phyloP scores from a whole-genome alignment of 805 yeast genomes.

The Metschnikowia anglica region DNA sequence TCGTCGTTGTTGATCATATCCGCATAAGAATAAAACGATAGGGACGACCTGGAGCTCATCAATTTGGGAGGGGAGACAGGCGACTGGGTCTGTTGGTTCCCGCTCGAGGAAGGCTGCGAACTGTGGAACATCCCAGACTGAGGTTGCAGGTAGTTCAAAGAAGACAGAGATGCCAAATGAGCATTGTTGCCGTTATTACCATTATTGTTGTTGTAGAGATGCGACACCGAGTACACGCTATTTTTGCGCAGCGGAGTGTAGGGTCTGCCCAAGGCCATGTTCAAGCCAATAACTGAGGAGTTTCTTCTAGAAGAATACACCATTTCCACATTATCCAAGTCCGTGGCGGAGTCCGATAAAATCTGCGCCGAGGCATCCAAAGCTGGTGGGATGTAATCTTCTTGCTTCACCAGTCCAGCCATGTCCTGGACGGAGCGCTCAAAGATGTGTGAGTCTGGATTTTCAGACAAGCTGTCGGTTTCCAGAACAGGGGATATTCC shows the following conservation, averaged over 20 bases:
- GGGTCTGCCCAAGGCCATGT: conserved; percentile 49
- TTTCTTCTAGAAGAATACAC: conserved; percentile 59
- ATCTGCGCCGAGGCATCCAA: conserved; percentile 73
- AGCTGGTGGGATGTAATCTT: conserved; percentile 78
- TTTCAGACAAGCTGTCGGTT: conserved; percentile 17
- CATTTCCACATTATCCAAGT: conserved; percentile 69
- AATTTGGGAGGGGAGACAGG: conserved; percentile 43
- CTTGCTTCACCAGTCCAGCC: conserved; percentile 37
- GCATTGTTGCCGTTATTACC: background rate
- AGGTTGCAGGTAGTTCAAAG: conserved; percentile 11
- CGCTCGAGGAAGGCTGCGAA: conserved; percentile 7
- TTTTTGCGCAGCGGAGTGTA: conserved; percentile 41
- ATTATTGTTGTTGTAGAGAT: conserved; percentile 13
- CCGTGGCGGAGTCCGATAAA: conserved; percentile 56
- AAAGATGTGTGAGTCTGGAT: conserved; percentile 33
- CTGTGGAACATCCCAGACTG: no score
- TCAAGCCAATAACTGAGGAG: conserved; percentile 49
- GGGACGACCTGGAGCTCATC: conserved; percentile 35
- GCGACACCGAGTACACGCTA: conserved; percentile 21
- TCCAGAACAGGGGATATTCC: conserved; percentile 17
- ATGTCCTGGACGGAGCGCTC: conserved; percentile 44
- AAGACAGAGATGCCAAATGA: conserved; percentile 10
- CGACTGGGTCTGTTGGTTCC: conserved; percentile 20
- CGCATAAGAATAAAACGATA: conserved; percentile 71
- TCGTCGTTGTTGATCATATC: conserved; percentile 74